These are phyloP conservation scores for Aspergillus nidulans DNA, from an alignment of 495 filamentous ascomycete genomes.

Conservation along the genomic window DNA sequence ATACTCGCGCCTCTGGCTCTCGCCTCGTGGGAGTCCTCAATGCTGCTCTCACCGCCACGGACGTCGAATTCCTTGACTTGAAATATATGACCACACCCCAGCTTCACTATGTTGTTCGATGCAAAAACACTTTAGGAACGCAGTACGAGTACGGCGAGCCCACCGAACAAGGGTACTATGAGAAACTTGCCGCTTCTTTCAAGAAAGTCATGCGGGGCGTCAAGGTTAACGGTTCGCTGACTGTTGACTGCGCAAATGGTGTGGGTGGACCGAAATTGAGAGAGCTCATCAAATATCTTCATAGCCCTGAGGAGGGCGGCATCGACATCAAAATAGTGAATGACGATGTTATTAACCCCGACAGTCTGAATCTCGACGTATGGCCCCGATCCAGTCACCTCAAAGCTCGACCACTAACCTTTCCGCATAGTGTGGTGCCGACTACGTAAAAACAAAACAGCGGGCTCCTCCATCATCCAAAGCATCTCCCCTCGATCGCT, in stretches of 20 bases:
- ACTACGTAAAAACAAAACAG: slow-evolving; percentile 96
- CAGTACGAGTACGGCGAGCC: slow-evolving; percentile 80
- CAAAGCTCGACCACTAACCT: slow-evolving; percentile 13
- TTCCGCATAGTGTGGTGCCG: slow-evolving; percentile 78
- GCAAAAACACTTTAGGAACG: slow-evolving; percentile 84
- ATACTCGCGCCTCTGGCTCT: slow-evolving; percentile 88
- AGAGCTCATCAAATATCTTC: slow-evolving; percentile 81
- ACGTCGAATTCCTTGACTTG: slow-evolving; percentile 70
- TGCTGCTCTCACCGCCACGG: slow-evolving; percentile 70
- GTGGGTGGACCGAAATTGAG: slow-evolving; percentile 89
- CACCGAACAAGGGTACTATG: slow-evolving; percentile 88
- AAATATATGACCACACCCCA: slow-evolving; percentile 92
- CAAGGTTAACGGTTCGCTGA: slow-evolving; percentile 65
- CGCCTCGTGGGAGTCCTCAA: slow-evolving; percentile 71
- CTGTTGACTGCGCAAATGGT: slow-evolving; percentile 94
- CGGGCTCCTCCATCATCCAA: slow-evolving; percentile 81
- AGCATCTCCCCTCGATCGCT: slow-evolving; percentile 68
- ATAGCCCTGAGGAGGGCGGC: slow-evolving; percentile 54
- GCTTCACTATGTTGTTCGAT: slow-evolving; percentile 92
- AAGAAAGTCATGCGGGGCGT: slow-evolving; percentile 71
- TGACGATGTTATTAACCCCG: slow-evolving; percentile 83
- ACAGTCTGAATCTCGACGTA: slow-evolving; percentile 84
- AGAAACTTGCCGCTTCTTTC: slow-evolving; percentile 81
- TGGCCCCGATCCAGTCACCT: neutral
- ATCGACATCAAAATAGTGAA: slow-evolving; percentile 85